Conservation (phyloP, 2,329 filamentous ascomycete genomes). For the Aspergillus glaucus region DNA sequence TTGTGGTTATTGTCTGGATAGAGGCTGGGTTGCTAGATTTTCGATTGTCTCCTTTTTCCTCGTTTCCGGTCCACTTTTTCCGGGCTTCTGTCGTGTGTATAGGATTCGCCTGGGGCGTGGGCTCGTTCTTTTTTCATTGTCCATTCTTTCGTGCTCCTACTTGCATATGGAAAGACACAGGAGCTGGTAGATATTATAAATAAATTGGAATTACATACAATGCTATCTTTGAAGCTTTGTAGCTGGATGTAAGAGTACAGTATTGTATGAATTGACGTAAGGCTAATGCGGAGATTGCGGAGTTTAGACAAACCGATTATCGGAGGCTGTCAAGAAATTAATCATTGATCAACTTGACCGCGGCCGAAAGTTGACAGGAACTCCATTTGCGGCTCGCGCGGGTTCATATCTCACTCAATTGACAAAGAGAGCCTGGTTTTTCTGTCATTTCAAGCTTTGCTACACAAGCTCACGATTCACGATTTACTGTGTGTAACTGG, state of each 20-base stretch:
- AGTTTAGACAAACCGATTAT: constrained; percentile 14
- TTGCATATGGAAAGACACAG: constrained; percentile 5
- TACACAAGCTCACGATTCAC: too few species aligned
- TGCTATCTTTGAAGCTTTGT: not conserved
- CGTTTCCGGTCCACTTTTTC: constrained; percentile 1
- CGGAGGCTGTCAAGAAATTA: constrained; percentile 6
- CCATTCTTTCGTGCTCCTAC: constrained; percentile 7
- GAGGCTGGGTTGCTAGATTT: constrained; percentile 11
- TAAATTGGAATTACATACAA: constrained; percentile 2
- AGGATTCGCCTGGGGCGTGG: not conserved
- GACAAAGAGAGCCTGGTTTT: too few species aligned
- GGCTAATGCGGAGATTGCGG: constrained; percentile 17
- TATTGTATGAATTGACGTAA: constrained; percentile 5
- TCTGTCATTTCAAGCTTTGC: too few species aligned
- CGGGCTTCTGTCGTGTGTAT: constrained; percentile 2
- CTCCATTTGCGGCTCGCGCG: not conserved
- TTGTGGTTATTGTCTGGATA: constrained; percentile 11
- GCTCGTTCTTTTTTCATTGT: constrained; percentile 3
- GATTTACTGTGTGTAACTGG: too few species aligned
- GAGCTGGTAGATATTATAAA: constrained; percentile 15
- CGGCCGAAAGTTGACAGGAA: not conserved
- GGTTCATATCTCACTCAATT: too few species aligned
- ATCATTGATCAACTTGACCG: not conserved
- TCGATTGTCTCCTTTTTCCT: constrained; percentile 2
- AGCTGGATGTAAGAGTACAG: not conserved